Percentiles rank a stretch among this genome's conserved stretches.
These are phyloP conservation scores for Passalora sequoiae DNA, from an alignment of 2,329 filamentous ascomycete species.

Conservation along the genomic window DNA sequence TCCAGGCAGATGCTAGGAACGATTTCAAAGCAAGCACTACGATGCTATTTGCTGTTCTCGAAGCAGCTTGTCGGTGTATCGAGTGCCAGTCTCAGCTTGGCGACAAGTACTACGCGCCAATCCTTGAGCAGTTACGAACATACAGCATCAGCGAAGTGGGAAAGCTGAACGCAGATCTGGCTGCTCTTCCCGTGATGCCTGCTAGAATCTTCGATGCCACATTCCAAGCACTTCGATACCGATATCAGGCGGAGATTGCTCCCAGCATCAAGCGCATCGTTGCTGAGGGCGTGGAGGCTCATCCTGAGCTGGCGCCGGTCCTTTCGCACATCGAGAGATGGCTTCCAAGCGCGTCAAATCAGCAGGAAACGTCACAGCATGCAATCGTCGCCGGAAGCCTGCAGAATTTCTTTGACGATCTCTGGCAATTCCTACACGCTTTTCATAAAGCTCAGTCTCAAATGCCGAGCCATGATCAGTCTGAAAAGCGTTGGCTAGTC, in stretches of 20 bases:
- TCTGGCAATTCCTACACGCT: background rate
- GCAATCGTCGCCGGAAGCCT: too few species aligned
- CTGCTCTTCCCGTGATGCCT: too few species aligned
- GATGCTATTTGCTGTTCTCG: constrained; percentile 8
- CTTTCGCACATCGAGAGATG: constrained; percentile 20
- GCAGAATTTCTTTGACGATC: background rate
- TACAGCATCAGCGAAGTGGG: too few species aligned
- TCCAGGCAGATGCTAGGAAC: background rate
- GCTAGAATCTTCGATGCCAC: background rate
- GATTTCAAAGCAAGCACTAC: constrained; percentile 3
- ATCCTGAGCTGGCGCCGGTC: constrained; percentile 23
- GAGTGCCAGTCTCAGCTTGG: constrained; percentile 17
- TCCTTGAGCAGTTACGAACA: constrained; percentile 4
- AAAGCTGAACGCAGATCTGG: too few species aligned
- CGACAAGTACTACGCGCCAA: constrained; percentile 12
- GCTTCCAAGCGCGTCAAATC: constrained; percentile 35
- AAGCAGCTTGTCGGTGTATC: constrained; percentile 11
- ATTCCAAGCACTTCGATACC: background rate
- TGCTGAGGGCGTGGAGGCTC: background rate
- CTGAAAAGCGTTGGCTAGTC: too few species aligned
- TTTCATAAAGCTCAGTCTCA: constrained; percentile 1
- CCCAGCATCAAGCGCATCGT: background rate
- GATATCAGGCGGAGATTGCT: background rate
- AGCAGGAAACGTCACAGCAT: background rate
- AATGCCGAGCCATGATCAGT: too few species aligned